Conservation (phyloP, 768 basidiomycete genomes). For the Xerocomellus intermedius region DNA sequence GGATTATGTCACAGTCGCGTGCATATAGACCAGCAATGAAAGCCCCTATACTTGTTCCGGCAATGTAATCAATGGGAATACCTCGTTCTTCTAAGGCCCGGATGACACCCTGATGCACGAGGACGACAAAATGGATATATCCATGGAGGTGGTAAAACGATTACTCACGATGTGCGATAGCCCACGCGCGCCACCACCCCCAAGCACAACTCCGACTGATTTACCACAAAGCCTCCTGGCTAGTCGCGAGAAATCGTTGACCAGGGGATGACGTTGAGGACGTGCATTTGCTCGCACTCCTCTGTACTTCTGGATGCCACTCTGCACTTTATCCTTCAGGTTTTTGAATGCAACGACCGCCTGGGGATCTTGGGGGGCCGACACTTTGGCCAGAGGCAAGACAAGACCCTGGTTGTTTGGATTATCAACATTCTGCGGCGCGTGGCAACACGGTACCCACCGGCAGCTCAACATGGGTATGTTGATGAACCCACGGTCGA, state of each 20-base stretch:
- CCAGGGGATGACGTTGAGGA: constrained; percentile 76
- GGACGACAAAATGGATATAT: constrained; percentile 1
- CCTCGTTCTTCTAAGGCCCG: constrained; percentile 88
- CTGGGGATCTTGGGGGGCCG: constrained; percentile 75
- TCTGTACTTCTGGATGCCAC: constrained; percentile 84
- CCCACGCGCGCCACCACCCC: constrained; percentile 97
- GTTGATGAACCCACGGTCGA: constrained; percentile 95
- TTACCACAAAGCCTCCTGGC: constrained; percentile 90
- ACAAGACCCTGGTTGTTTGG: constrained; percentile 60
- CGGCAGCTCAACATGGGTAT: constrained; percentile 90
- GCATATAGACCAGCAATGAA: constrained; percentile 95
- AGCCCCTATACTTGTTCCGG: constrained; percentile 91
- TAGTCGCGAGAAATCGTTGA: constrained; percentile 88
- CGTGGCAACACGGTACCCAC: constrained; percentile 40
- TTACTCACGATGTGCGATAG: constrained; percentile 61
- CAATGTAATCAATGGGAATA: constrained; percentile 93
- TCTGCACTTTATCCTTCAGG: constrained; percentile 90
- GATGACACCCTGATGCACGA: constrained; percentile 70
- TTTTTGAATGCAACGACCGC: constrained; percentile 88
- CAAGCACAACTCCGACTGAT: constrained; percentile 90
- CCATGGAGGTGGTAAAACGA: constrained; percentile 16
- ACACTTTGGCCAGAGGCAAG: constrained; percentile 58
- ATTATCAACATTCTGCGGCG: constrained; percentile 1
- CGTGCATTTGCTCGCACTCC: constrained; percentile 58
- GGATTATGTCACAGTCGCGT: constrained; percentile 87